Evolutionary conservation across 2,329 filamentous ascomycete species (phyloP).

Genomic region (Paecilomyces sp.): DNA sequence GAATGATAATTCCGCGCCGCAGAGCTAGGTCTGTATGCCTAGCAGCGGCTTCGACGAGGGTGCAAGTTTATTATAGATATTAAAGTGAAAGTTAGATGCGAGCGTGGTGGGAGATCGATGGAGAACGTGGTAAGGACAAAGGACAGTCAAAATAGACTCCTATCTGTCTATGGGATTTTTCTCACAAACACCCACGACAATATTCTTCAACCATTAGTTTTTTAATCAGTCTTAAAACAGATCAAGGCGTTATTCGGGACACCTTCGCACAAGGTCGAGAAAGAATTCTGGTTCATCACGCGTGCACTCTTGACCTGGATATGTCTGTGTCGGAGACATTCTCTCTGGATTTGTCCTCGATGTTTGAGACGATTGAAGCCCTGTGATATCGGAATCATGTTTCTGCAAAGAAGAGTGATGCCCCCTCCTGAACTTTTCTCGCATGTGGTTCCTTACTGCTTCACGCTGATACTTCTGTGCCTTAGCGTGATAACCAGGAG

Average conservation of each 20-base stretch:
- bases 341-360: neutral
- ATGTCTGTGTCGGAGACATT: neutral
- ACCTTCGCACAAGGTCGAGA: neutral
- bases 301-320: neutral
- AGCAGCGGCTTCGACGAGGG: no score
- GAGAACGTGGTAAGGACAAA: no score
- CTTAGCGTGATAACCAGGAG: conserved; percentile 12
- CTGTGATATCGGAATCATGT: neutral
- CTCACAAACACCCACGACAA: neutral
- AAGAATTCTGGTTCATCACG: neutral
- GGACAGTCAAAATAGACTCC: neutral
- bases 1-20: no score
- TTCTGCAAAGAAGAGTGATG: neutral
- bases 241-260: neutral
- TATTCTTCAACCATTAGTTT: neutral
- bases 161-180: neutral
- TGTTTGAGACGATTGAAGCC: neutral
- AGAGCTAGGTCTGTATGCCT: no score
- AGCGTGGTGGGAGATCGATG: no score
- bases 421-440: conserved; percentile 1
- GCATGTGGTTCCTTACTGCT: conserved; percentile 4
- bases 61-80: no score
- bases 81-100: no score
- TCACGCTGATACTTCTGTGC: conserved; percentile 3
- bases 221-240: neutral